Evolutionary conservation across 768 basidiomycete species (phyloP), one percentile per base, ranked within the genome.

Genomic region (Pholiota conissans): DNA sequence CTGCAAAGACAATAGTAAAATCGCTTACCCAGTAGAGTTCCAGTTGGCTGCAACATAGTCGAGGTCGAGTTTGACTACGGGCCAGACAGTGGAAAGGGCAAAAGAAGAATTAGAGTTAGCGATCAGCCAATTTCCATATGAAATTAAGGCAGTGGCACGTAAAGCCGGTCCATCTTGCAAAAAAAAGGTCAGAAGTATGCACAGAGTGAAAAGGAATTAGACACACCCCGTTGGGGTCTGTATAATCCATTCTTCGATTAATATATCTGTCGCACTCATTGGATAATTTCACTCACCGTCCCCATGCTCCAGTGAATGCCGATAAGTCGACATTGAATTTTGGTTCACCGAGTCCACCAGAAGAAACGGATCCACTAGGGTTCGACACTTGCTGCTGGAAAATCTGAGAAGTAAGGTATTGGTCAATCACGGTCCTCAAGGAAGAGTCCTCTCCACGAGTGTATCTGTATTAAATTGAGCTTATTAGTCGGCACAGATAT

Each of bases 281-380:
- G n/a, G 3, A 46, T 27, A 18, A 29, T 39, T n/a, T 14, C 20
- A 56, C 50, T 60, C 57, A 74, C 73, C 76, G 69, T 67, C 83
- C 83, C 84, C 84, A 86, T 0, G 76, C 46, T 5, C 70, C 83
- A 3, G 79, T 81, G 63, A 86, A 89, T 0, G 86, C 84, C 2
- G 83, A 81, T 39, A 81, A 75, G 69, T 89, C 75, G 58, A 89
- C 77, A 66, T 85, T 73, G 70, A 90, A 91, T 71, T 92, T 91
- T 5, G 91, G 87, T 70, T 91, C 89, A 16, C 84, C 91, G 29
- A 93, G 80, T 20, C 90, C 89, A 9, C 88, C 87, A 0, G 84
- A 82, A 40, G 73, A 74, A 28, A 87, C 71, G 1, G 78, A 76
- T 0, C 91, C 91, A 63, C 84, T 86, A 0, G 89, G 90, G 68